phyloP scores from a whole-genome alignment of 768 basidiomycete genomes.

The Naganishia kalamii region DNA sequence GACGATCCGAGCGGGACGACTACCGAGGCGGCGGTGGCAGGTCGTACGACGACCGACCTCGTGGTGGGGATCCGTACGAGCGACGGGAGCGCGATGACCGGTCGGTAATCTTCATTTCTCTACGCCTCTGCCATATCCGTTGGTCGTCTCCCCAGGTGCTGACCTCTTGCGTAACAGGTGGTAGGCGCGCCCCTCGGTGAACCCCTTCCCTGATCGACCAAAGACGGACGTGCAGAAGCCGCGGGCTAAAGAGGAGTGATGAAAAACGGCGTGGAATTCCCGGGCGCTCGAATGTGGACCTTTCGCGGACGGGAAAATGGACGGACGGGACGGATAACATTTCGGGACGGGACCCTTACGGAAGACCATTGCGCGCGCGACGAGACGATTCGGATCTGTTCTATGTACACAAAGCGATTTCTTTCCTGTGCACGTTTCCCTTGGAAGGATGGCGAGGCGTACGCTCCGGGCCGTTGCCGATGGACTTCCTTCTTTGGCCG shows the following conservation, averaged over 20 bases:
- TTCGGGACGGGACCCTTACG: not conserved
- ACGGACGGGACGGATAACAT: not conserved
- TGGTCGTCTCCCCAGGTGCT: not conserved
- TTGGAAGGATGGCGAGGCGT: no score
- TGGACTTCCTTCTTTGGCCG: no score
- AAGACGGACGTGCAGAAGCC: not conserved
- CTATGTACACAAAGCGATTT: not conserved
- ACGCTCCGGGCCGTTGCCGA: no score
- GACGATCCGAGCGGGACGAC: constrained; percentile 20
- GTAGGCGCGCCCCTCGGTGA: not conserved
- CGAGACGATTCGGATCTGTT: not conserved
- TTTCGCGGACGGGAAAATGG: not conserved
- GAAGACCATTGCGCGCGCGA: not conserved
- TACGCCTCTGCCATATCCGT: not conserved
- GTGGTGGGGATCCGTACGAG: not conserved
- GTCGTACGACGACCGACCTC: not conserved
- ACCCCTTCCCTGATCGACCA: not conserved
- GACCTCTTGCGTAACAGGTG: not conserved
- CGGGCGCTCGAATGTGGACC: no score
- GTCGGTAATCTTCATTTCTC: not conserved
- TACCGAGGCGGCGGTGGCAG: not conserved
- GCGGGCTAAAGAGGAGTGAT: not conserved
- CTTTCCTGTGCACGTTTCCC: no score
- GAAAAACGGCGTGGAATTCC: no score
- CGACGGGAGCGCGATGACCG: not conserved